Evolutionary conservation across 306 rosid genomes (phyloP), one percentile per base, ranked within the genome.

Genomic region (Glycine soja): DNA sequence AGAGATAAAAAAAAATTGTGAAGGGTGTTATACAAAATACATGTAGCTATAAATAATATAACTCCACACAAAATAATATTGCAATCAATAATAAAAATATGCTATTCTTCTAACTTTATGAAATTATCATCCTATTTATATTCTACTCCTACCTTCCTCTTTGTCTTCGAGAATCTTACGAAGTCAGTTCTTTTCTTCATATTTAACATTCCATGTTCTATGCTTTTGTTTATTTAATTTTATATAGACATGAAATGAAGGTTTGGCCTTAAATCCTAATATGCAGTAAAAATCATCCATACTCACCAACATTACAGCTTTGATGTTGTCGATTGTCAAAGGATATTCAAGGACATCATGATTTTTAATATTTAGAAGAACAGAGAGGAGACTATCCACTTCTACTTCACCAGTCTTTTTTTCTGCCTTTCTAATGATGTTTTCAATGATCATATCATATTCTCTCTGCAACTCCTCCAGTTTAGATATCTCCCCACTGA

Each of bases 251-350:
- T 32, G 68, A 62, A 62, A 62, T 30, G 16, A 62, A 62, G 68
- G 5, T 18, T 30, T 0, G 42, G 15, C 0, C 15, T 4, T 30
- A 30, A 30, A 61, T 63, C 69, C 5, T 12, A 12, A 63, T 13
- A 12, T 34, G 69, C 18, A 63, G 46, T 32, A 36, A 38, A 24
- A 7, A 42, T 10, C 24, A 8, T 8, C 2, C 5, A 36, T 0
- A 68, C 74, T 69, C 16, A 69, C 57, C 54, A 18, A 5, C 40
- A 69, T 69, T 15, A 69, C 40, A 69, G 40, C 74, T 47, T 69
- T 69, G 42, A 69, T 46, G 57, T 45, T 69, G 16, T 69, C 7
- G 18, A 46, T 46, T 69, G 74, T 69, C 10, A 69, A 10, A 15
- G 54, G 74, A 46, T 4, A 9, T 69, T 69, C 40, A 18, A 46